phyloP scores from a whole-genome alignment of 768 basidiomycete genomes.

The Rhodotorula toruloides region DNA sequence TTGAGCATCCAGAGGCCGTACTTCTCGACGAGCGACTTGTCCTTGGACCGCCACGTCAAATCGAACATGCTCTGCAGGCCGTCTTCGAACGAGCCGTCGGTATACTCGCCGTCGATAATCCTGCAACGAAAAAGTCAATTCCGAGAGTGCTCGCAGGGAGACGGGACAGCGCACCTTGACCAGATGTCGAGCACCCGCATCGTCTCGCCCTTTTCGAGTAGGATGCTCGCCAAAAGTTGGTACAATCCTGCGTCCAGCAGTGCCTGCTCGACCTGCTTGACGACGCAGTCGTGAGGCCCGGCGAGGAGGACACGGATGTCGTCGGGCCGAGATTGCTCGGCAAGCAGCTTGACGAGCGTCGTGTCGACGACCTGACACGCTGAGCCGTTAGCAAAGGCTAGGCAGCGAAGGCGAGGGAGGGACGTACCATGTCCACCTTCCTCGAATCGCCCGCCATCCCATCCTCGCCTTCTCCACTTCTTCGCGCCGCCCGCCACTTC shows the following conservation, averaged over 20 bases:
- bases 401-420: background rate
- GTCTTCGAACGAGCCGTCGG: background rate
- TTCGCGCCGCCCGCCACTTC: conserved; percentile 30
- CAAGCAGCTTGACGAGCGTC: conserved; percentile 26
- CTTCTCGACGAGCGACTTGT: conserved; percentile 20
- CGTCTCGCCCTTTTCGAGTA: conserved; percentile 6
- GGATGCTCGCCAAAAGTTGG: conserved; percentile 19
- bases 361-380: conserved; percentile 34
- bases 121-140: background rate
- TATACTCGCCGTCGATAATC: conserved; percentile 7
- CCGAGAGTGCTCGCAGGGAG: too few relatives aligned
- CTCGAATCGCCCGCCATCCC: conserved; percentile 23
- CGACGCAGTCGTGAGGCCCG: conserved; percentile 30
- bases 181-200: conserved; percentile 27
- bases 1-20: conserved; percentile 37
- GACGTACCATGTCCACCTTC: conserved; percentile 38
- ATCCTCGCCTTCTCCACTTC: background rate
- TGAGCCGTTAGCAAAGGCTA: background rate
- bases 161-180: conserved; percentile 27
- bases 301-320: conserved; percentile 34
- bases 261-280: conserved; percentile 4
- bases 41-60: conserved; percentile 24
- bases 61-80: conserved; percentile 28
- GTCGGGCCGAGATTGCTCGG: conserved; percentile 7
- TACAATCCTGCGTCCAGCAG: conserved; percentile 22